phyloP scores from a whole-genome alignment of 495 filamentous ascomycete genomes.

The Talaromyces liani region DNA sequence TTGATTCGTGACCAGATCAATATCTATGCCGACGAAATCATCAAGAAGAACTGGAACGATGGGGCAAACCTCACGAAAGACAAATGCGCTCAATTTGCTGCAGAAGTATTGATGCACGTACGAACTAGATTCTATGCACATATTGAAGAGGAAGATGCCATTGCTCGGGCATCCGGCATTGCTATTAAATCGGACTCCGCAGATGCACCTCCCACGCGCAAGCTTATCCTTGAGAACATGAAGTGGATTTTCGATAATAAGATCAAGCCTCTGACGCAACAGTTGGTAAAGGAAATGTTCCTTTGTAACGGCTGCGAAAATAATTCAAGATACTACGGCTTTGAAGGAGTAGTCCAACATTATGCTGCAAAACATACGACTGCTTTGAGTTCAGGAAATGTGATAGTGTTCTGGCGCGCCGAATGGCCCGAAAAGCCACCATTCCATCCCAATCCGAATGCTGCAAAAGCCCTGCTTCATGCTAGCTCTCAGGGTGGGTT shows the following conservation, averaged over 20 bases:
- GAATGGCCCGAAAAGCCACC: slow-evolving; percentile 72
- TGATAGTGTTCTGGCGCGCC: slow-evolving; percentile 67
- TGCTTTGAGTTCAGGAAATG: slow-evolving; percentile 55
- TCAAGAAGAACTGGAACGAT: slow-evolving; percentile 49
- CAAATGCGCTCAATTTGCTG: slow-evolving; percentile 56
- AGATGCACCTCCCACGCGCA: slow-evolving; percentile 46
- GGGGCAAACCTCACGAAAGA: slow-evolving; percentile 50
- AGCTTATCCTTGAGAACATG: slow-evolving; percentile 73
- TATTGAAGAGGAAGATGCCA: slow-evolving; percentile 40
- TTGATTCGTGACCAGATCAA: slow-evolving; percentile 53
- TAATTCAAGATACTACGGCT: slow-evolving; percentile 56
- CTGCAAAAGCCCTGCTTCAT: slow-evolving; percentile 20
- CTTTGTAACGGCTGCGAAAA: slow-evolving; percentile 62
- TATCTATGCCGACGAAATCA: slow-evolving; percentile 56
- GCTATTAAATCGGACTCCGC: slow-evolving; percentile 34
- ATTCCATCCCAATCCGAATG: slow-evolving; percentile 51
- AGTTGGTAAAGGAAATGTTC: slow-evolving; percentile 59
- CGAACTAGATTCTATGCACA: slow-evolving; percentile 55
- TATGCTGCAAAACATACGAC: slow-evolving; percentile 73
- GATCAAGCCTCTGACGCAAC: slow-evolving; percentile 57
- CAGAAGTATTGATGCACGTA: slow-evolving; percentile 55
- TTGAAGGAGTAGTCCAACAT: slow-evolving; percentile 73
- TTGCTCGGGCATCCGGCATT: slow-evolving; percentile 33
- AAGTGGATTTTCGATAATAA: slow-evolving; percentile 76
- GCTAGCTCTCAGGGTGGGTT: slow-evolving; percentile 7